Evolutionary conservation across 2,329 filamentous ascomycete genomes (phyloP), one percentile per base, ranked within the genome.

Genomic region (Tolypocladium guangdongense): DNA sequence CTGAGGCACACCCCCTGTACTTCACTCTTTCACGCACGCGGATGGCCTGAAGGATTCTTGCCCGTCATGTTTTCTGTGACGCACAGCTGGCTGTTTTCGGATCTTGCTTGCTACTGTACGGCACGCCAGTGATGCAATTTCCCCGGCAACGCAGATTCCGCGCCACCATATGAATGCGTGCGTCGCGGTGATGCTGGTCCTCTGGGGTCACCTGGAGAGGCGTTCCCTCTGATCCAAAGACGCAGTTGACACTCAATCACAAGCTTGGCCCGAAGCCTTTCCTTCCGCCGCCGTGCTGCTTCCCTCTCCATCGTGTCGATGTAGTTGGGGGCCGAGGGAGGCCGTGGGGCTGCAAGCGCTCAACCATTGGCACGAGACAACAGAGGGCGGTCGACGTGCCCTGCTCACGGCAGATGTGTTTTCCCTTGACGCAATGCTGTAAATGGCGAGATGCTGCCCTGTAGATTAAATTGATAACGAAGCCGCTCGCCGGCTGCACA

Each of bases 301-400:
- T 47, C 10, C 27, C 32, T 36, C n/a, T 32, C 22, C 22, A 36
- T 24, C 10, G 12, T 49, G 48, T 35, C 48, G 48, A 49, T 38
- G 38, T 38, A 38, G 48, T 49, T 49, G 48, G 48, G 48, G 48
- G 27, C 48, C 48, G 48, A 49, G 48, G 48, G 24, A 36, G n/a
- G 48, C 33, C 48, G 48, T 38, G 48, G 48, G 48, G 48, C 20
- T 2, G 24, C 16, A 3, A 30, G 43, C 43, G 30, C 48, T 30
- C 48, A 38, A 12, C 33, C 33, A n/a, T 24, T 37, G n/a, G 24
- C 43, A 18, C 43, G 41, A 7, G 43, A 22, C 38, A 22, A 20
- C 37, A 38, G 16, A n/a, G 18, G 18, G 16, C 41, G 7, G 4
- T 3, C 24, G 39, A 27, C 22, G 18, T 18, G 39, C 39, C 22